Conservation (phyloP, 345 rosid species). For the Limnanthes douglasii region DNA sequence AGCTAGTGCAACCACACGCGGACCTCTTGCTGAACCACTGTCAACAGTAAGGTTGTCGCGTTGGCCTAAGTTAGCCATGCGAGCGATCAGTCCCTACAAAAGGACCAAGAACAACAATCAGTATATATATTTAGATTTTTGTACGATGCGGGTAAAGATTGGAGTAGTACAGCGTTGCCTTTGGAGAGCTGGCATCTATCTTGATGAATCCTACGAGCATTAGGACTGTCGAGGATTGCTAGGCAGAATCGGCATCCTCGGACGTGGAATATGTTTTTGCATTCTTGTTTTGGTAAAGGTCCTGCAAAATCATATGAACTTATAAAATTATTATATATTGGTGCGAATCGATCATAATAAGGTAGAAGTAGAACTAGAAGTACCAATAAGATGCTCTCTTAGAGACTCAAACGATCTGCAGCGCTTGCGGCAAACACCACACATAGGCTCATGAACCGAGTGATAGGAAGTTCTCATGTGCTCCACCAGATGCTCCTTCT, state of each 20-base stretch:
- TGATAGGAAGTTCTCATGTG: slow-evolving; percentile 79
- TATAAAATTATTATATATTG: not conserved
- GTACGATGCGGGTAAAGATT: not conserved
- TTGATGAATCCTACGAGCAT: slow-evolving; percentile 54
- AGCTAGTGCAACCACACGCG: slow-evolving; percentile 55
- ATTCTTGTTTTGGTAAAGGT: slow-evolving; percentile 81
- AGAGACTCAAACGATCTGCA: slow-evolving; percentile 90
- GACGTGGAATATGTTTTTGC: slow-evolving; percentile 52
- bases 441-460: slow-evolving; percentile 76
- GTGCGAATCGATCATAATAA: not conserved
- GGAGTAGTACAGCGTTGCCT: slow-evolving; percentile 18
- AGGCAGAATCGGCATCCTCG: slow-evolving; percentile 79
- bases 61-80: slow-evolving; percentile 49
- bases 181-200: slow-evolving; percentile 55
- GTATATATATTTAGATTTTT: not conserved
- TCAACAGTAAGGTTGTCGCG: slow-evolving; percentile 41
- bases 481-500: slow-evolving; percentile 74
- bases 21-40: slow-evolving; percentile 23
- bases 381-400: slow-evolving; percentile 86
- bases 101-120: not conserved
- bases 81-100: slow-evolving; percentile 36
- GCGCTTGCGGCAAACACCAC: slow-evolving; percentile 69
- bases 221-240: slow-evolving; percentile 38
- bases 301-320: slow-evolving; percentile 21
- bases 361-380: too few relatives aligned